Conservation (phyloP, 176 grass and related monocot species). For the Coix lacrymajobi region DNA sequence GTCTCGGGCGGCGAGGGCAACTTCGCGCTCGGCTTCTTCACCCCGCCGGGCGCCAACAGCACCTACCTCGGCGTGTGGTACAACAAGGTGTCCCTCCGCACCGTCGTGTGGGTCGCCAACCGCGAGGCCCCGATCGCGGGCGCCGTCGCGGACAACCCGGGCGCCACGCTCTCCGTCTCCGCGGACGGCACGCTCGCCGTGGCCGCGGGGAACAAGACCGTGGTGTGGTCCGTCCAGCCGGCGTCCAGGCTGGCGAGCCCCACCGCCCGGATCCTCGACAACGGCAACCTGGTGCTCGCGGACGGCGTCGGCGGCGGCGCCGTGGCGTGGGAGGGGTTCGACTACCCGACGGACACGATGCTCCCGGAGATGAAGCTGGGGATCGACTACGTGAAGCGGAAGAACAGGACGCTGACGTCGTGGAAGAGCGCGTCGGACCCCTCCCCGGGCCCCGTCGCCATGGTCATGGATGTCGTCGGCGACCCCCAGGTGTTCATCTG, state of each 20-base stretch:
- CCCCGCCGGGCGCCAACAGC: conserved; percentile 37
- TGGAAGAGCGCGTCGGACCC: conserved; percentile 60
- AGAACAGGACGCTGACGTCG: conserved; percentile 42
- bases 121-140: conserved; percentile 44
- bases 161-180: conserved; percentile 43
- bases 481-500: conserved; percentile 56
- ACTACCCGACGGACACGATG: conserved; percentile 66
- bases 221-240: conserved; percentile 37
- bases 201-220: conserved; percentile 5
- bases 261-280: conserved; percentile 32
- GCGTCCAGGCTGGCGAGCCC: conserved; percentile 17
- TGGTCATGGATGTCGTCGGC: conserved; percentile 42
- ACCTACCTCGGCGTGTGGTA: conserved; percentile 59
- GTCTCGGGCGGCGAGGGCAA: conserved; percentile 31
- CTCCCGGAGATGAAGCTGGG: conserved; percentile 70
- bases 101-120: conserved; percentile 62
- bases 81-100: conserved; percentile 46
- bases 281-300: conserved; percentile 39
- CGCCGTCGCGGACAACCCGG: conserved; percentile 21
- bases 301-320: not conserved
- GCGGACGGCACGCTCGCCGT: conserved; percentile 37
- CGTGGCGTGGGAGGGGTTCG: conserved; percentile 62
- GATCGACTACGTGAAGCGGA: conserved; percentile 26
- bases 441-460: conserved; percentile 29
- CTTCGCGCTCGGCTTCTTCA: conserved; percentile 65